Evolutionary conservation across 352 stramenopile genomes (phyloP), one percentile per base, ranked within the genome.

Genomic region (Saprolegnia diclina): DNA sequence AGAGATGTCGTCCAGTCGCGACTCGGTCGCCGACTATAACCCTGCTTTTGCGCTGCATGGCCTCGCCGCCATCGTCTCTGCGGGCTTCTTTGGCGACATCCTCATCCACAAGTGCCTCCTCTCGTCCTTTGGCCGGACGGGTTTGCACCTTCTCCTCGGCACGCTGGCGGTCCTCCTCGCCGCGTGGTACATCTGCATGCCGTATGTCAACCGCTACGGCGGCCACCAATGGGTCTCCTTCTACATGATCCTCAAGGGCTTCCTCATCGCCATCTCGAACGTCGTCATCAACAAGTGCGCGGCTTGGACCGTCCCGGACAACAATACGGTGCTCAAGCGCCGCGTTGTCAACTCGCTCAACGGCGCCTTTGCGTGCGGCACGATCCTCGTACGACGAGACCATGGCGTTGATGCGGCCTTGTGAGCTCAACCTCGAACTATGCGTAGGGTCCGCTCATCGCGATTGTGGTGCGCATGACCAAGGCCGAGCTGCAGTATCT

Each of bases 271-370:
- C 18, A 61, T 69, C 4, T 52, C 24, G 7, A 69, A 69, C 40
- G 63, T 69, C 53, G 54, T 52, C 38, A 69, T 69, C 38, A 69
- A 69, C 53, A 69, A 69, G 18, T 69, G 63, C 40, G 63, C 53
- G 0, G 63, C 63, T 13, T 69, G 63, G 63, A 61, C 63, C n/a
- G 46, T 42, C 11, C 11, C 44, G 16, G 40, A 32, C 35, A 69
- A 69, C 53, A 37, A 59, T 26, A 21, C 29, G 4, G 54, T 24
- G 13, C 13, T 48, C 3, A 69, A 52, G 29, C 63, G 63, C 32
- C 63, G 63, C 22, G 63, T 69, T 44, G 63, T 69, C 16, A 69
- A 69, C 40, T 69, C 63, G 11, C 46, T 69, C 26, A 69, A 69
- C 38, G 63, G 63, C 16, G 63, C 63, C 3, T 69, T 69, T 56